Percentiles rank a stretch among this genome's conserved stretches.
Evolutionary conservation across 352 stramenopile genomes (phyloP).

Genomic region (Phytophthora cactorum): DNA sequence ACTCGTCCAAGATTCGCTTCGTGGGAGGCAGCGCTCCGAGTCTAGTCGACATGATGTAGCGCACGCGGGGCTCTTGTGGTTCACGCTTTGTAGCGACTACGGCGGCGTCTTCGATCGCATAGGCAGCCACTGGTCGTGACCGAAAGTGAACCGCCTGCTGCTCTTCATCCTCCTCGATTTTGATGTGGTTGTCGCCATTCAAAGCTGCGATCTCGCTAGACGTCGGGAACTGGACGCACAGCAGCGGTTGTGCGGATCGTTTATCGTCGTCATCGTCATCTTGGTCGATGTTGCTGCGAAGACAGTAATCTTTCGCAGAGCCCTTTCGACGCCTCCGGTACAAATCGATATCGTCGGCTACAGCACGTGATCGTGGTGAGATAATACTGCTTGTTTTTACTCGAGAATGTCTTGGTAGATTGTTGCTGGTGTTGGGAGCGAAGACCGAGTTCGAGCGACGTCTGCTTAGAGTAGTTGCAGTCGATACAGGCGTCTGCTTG

Average conservation of each 20-base stretch:
- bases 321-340: conserved; percentile 7
- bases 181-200: too few relatives aligned
- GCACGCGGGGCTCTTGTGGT: conserved; percentile 46
- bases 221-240: conserved; percentile 25
- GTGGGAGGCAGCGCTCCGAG: conserved; percentile 54
- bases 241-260: conserved; percentile 4
- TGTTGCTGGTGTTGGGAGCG: background rate
- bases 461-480: background rate
- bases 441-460: conserved; percentile 18
- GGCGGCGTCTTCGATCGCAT: conserved; percentile 45
- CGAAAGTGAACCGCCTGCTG: conserved; percentile 66
- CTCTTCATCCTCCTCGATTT: conserved; percentile 45
- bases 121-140: conserved; percentile 46
- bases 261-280: background rate
- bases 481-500: background rate
- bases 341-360: conserved; percentile 12
- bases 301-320: conserved; percentile 1
- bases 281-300: background rate
- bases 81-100: conserved; percentile 43
- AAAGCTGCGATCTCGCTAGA: conserved; percentile 6
- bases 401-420: conserved; percentile 4
- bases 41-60: conserved; percentile 77
- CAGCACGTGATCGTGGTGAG: conserved; percentile 31
- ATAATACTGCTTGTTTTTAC: conserved; percentile 32
- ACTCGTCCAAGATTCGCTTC: conserved; percentile 74